Evolutionary conservation across 805 yeast species (phyloP).

Genomic region (Wickerhamomyces ciferrii): DNA sequence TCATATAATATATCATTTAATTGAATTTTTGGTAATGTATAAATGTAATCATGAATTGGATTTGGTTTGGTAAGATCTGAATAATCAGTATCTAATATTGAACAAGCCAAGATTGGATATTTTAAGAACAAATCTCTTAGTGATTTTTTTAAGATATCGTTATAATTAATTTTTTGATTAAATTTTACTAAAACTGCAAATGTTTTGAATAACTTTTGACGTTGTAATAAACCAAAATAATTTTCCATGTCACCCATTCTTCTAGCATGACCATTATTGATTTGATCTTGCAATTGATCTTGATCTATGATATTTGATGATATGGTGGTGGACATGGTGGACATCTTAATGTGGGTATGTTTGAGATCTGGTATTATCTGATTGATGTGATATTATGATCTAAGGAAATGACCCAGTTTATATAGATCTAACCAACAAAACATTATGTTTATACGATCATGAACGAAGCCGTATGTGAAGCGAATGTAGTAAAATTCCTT

Average conservation of each 20-base stretch:
- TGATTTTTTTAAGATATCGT: slow-evolving; percentile 3
- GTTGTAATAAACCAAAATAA: slow-evolving; percentile 13
- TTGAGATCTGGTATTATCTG: too few species aligned
- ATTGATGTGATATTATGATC: too few species aligned
- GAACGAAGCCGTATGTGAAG: too few species aligned
- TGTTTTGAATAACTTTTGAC: slow-evolving; percentile 15
- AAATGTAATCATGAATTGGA: slow-evolving; percentile 14
- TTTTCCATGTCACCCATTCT: slow-evolving; percentile 18
- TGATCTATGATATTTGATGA: too few species aligned
- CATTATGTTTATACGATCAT: too few species aligned
- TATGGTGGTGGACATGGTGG: too few species aligned
- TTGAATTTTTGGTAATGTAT: slow-evolving; percentile 9
- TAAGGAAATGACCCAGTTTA: too few species aligned
- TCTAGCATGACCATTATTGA: slow-evolving; percentile 14
- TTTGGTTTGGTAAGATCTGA: slow-evolving; percentile 9
- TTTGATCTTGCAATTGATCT: neutral
- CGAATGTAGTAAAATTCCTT: too few species aligned
- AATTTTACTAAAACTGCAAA: slow-evolving; percentile 11
- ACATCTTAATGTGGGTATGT: too few species aligned
- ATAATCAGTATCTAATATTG: slow-evolving; percentile 13
- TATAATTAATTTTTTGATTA: slow-evolving; percentile 5
- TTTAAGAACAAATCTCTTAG: slow-evolving; percentile 7
- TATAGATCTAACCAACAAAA: too few species aligned
- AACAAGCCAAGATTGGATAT: slow-evolving; percentile 14
- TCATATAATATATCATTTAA: slow-evolving; percentile 10